phyloP scores from a whole-genome alignment of 2,329 filamentous ascomycete genomes.

The Ploettnerulaceae sp. region DNA sequence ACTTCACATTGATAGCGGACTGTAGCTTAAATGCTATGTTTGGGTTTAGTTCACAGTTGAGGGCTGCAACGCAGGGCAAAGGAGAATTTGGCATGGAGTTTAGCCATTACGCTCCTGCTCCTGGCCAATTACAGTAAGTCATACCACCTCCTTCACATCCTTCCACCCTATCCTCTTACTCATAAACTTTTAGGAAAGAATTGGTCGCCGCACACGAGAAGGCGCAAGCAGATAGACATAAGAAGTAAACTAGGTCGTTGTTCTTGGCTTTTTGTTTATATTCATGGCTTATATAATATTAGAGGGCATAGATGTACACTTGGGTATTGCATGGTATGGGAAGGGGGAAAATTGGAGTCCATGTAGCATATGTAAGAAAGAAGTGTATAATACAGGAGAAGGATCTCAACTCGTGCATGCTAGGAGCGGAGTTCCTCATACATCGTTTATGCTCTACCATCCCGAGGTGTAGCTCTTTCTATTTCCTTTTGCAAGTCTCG shows the following conservation, averaged over 20 bases:
- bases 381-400: constrained; percentile 14
- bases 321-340: constrained; percentile 10
- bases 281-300: constrained; percentile 8
- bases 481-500: too few relatives aligned
- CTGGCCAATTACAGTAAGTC: constrained; percentile 81
- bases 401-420: constrained; percentile 19
- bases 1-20: constrained; percentile 89
- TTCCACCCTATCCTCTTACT: constrained; percentile 1
- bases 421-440: too few relatives aligned
- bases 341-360: constrained; percentile 12
- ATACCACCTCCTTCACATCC: neutral
- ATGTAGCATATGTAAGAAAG: constrained; percentile 15
- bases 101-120: constrained; percentile 85
- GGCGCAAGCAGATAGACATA: constrained; percentile 51
- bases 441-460: too few relatives aligned
- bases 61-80: constrained; percentile 94
- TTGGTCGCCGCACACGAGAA: constrained; percentile 64
- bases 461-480: neutral
- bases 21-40: constrained; percentile 97
- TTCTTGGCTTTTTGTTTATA: constrained; percentile 5
- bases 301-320: constrained; percentile 13
- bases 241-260: constrained; percentile 26
- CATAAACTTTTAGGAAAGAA: constrained; percentile 47
- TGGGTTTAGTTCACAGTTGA: constrained; percentile 85
- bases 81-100: constrained; percentile 99